Evolutionary conservation across 306 rosid species (phyloP).

Genomic region (Malus fusca): DNA sequence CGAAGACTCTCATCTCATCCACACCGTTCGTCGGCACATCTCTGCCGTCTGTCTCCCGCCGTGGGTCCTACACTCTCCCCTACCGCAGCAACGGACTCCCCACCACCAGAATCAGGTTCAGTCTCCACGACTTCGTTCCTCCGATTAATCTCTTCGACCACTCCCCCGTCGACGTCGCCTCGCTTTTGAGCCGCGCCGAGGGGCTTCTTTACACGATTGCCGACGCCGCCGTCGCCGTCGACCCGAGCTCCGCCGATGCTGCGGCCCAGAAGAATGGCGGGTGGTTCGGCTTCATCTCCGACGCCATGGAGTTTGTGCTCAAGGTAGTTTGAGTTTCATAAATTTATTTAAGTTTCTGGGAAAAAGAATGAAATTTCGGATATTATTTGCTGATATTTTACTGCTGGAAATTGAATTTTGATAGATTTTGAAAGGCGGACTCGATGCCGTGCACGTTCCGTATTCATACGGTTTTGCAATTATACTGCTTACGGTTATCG

Average conservation of each 20-base stretch:
- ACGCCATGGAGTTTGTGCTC: conserved; percentile 80
- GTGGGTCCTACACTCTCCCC: conserved; percentile 27
- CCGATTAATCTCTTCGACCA: conserved; percentile 40
- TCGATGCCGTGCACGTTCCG: conserved; percentile 76
- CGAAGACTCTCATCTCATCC: conserved; percentile 65
- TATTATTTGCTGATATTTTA: not conserved
- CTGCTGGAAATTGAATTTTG: conserved; percentile 43
- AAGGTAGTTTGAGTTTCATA: conserved; percentile 41
- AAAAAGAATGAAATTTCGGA: not conserved
- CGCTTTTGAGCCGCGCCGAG: conserved; percentile 48
- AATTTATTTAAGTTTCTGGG: not conserved
- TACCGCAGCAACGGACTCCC: conserved; percentile 34
- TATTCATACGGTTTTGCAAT: conserved; percentile 93
- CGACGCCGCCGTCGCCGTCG: conserved; percentile 69
- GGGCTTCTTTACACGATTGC: conserved; percentile 82
- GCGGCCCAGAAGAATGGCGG: conserved; percentile 76
- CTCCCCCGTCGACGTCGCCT: conserved; percentile 29
- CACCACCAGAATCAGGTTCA: conserved; percentile 62
- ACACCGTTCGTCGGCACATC: conserved; percentile 62
- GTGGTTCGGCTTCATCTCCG: conserved; percentile 93
- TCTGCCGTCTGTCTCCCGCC: conserved; percentile 56
- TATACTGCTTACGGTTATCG: conserved; percentile 79
- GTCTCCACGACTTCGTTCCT: conserved; percentile 68
- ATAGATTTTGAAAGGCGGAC: conserved; percentile 84
- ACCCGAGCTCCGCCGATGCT: conserved; percentile 41